A percentile compares a stretch with the other conserved stretches of the same genome.
Conservation (phyloP, 805 yeast genomes). For the Candida quercuum region DNA sequence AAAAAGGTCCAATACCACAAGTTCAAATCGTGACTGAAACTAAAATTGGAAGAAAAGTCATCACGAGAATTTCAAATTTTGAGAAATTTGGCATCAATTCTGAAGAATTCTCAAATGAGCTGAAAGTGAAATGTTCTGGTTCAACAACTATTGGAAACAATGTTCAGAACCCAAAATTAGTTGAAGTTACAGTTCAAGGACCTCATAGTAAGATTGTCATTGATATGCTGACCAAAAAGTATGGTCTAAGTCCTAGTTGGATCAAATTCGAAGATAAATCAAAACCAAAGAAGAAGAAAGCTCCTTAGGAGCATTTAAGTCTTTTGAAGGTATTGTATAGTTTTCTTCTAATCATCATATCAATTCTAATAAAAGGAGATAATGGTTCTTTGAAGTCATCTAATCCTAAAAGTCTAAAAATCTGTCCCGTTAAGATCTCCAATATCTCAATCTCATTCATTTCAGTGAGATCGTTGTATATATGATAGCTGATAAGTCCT, state of each 20-base stretch:
- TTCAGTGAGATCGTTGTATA: constrained; percentile 1
- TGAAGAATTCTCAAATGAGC: constrained; percentile 56
- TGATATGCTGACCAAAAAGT: constrained; percentile 48
- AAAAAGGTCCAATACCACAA: constrained; percentile 64
- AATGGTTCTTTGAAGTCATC: constrained; percentile 3
- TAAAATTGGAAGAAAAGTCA: constrained; percentile 74
- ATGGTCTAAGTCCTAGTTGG: constrained; percentile 63
- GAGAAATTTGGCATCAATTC: constrained; percentile 65
- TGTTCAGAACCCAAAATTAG: constrained; percentile 44
- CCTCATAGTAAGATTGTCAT: constrained; percentile 65
- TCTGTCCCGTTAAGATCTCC: constrained; percentile 8
- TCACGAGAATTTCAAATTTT: constrained; percentile 67
- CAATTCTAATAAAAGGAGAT: constrained; percentile 11
- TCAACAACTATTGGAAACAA: constrained; percentile 71
- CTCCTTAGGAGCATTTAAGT: background rate
- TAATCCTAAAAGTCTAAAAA: constrained; percentile 9
- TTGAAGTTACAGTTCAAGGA: constrained; percentile 87
- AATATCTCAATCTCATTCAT: constrained; percentile 10
- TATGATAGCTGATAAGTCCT: background rate
- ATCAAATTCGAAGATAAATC: constrained; percentile 60
- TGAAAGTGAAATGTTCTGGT: constrained; percentile 82
- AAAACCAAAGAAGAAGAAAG: constrained; percentile 46
- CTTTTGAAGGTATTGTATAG: constrained; percentile 8
- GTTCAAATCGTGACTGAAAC: constrained; percentile 65
- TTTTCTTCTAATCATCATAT: constrained; percentile 12